phyloP scores from a whole-genome alignment of 495 filamentous ascomycete species.

The Talaromyces wortmannii region DNA sequence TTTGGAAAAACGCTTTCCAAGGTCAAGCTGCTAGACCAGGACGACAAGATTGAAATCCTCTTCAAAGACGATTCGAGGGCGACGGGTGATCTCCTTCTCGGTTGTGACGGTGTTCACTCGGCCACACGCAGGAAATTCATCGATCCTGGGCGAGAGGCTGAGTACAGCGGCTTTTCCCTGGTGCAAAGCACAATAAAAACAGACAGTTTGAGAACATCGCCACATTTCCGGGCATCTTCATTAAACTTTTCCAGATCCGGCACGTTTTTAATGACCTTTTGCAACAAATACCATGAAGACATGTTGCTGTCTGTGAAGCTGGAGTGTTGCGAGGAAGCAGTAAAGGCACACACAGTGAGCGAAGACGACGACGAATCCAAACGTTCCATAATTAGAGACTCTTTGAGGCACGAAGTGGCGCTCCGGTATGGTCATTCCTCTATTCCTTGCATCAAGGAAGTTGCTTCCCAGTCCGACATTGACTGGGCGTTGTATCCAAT shows the following conservation, averaged over 20 bases:
- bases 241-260: conserved; percentile 48
- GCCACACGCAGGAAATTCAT: conserved; percentile 44
- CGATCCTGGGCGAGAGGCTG: conserved; percentile 37
- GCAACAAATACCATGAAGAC: conserved; percentile 31
- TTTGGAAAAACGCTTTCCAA: conserved; percentile 32
- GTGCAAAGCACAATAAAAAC: conserved; percentile 41
- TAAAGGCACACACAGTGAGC: conserved; percentile 30
- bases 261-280: conserved; percentile 45
- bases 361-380: conserved; percentile 25
- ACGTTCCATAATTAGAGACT: conserved; percentile 7
- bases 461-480: conserved; percentile 20
- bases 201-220: background rate
- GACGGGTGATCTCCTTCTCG: conserved; percentile 47
- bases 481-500: conserved; percentile 58
- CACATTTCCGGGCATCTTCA: conserved; percentile 34
- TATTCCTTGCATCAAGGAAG: conserved; percentile 40
- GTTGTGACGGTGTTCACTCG: conserved; percentile 61
- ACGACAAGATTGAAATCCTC: conserved; percentile 31
- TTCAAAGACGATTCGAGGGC: conserved; percentile 45
- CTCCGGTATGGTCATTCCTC: conserved; percentile 35
- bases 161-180: conserved; percentile 51
- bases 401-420: conserved; percentile 33
- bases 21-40: conserved; percentile 23
- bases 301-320: conserved; percentile 53
- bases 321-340: conserved; percentile 34